Evolutionary conservation across 2,329 filamentous ascomycete genomes (phyloP).

Genomic region (Fusarium sp.): DNA sequence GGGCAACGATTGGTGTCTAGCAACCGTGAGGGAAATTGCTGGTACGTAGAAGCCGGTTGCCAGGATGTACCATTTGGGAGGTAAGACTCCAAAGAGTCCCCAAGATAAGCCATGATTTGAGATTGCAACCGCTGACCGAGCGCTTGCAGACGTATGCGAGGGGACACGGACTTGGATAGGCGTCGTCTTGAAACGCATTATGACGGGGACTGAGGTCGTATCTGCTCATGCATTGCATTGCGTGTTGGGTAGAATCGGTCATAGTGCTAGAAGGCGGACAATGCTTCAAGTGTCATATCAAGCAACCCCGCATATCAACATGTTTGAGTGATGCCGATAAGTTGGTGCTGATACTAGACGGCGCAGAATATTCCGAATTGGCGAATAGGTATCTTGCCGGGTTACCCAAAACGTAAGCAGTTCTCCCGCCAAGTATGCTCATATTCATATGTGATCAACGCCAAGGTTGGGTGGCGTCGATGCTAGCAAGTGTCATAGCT

Average conservation of each 20-base stretch:
- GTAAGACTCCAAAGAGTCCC: constrained; percentile 13
- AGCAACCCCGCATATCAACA: background rate
- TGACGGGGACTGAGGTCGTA: constrained; percentile 31
- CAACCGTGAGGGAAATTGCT: constrained; percentile 13
- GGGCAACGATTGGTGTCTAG: constrained; percentile 8
- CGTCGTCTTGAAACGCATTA: constrained; percentile 31
- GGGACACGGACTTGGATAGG: constrained; percentile 32
- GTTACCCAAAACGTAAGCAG: constrained; percentile 24
- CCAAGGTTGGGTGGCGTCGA: constrained; percentile 33
- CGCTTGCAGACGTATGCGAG: constrained; percentile 29
- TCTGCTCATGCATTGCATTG: constrained; percentile 18
- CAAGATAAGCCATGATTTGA: constrained; percentile 36
- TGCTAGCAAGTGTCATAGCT: constrained; percentile 21
- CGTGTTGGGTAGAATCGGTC: constrained; percentile 3
- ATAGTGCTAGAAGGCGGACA: background rate
- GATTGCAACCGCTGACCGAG: constrained; percentile 23
- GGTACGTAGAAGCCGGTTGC: background rate
- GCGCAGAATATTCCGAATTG: constrained; percentile 18
- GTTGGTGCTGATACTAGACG: background rate
- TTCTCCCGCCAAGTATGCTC: constrained; percentile 8
- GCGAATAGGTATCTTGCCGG: constrained; percentile 2
- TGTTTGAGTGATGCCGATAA: constrained; percentile 13
- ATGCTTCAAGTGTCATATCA: constrained; percentile 28
- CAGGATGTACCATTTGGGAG: constrained; percentile 2
- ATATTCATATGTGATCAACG: constrained; percentile 25